Evolutionary conservation across 2,329 filamentous ascomycete genomes (phyloP).

Genomic region (Dactylellina cionopaga): DNA sequence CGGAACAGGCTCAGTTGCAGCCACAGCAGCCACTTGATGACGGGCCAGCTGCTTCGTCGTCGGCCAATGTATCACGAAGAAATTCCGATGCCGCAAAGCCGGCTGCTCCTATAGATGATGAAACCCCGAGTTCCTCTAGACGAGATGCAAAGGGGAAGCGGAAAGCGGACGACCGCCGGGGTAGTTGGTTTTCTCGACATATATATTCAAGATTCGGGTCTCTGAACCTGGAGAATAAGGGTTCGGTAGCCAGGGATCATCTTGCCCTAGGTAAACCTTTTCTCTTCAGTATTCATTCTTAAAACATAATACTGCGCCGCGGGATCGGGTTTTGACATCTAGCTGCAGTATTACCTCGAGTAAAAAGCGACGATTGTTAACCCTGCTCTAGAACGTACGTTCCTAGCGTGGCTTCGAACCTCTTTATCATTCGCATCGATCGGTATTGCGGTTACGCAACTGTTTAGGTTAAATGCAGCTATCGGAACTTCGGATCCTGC

Average conservation of each 20-base stretch:
- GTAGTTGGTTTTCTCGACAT: conserved; percentile 36
- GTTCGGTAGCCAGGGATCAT: conserved; percentile 83
- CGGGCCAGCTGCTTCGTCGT: conserved; percentile 9
- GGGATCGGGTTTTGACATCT: conserved; percentile 33
- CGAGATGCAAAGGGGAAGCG: conserved; percentile 44
- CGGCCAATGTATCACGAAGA: conserved; percentile 18
- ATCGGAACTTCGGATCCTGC: conserved; percentile 60
- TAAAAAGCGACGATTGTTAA: conserved; percentile 8
- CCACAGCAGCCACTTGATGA: not conserved
- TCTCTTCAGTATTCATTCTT: not conserved
- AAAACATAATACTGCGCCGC: conserved; percentile 11
- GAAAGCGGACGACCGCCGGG: conserved; percentile 29
- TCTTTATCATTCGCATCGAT: conserved; percentile 84
- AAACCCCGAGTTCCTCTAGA: conserved; percentile 23
- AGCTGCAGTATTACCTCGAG: conserved; percentile 8
- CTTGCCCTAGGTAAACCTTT: conserved; percentile 73
- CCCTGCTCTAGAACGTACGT: conserved; percentile 74
- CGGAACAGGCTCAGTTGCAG: conserved; percentile 23
- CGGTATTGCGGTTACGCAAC: conserved; percentile 78
- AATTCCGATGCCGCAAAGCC: conserved; percentile 15
- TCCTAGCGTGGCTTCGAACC: conserved; percentile 84
- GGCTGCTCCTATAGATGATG: conserved; percentile 7
- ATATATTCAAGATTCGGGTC: conserved; percentile 59
- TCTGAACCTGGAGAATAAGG: conserved; percentile 85
- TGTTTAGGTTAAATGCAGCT: conserved; percentile 82